Base-by-base conservation (phyloP, 2,329 filamentous ascomycete species). In the Coniochaeta sp. region DNA sequence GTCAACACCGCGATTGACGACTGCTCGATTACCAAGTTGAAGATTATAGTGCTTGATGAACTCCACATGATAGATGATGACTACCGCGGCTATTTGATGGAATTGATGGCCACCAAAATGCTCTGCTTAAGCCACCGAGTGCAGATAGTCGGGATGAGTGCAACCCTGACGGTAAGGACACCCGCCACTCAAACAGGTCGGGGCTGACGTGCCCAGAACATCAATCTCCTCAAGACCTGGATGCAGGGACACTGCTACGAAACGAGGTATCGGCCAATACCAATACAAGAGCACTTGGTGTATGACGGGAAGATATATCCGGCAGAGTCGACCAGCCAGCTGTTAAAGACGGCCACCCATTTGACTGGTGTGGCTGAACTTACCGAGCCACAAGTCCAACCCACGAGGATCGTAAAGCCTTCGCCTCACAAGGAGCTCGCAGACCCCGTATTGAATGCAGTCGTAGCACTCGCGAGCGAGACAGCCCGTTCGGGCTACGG, bases 21-120 rank as follows among this genome's bases (percentile, higher is more conserved):
- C 63, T 85, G 82, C 67, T 84, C 79, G 3, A 81, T 91, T 61
- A 75, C 79, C n/a, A 79, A 85, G 22, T 74, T 93, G 50, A 83
- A 82, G 55, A 77, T 86, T 12, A 83, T 91, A 19, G 87, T 92
- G 16, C 76, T 92, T 36, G 89, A 93, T 66, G 89, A 93, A 69
- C 75, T 92, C n/a, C 89, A 93, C 69, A 91, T 93, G 88, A 79
- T 92, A 52, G 87, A 91, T 65, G 89, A 92, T 69, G 87, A 88
- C 63, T 82, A 87, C 64, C 84, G 89, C 14, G 89, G 89, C 4
- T 92, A 92, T 69, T 77, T 92, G 1, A 76, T 92, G 59, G 89
- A 93, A 69, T 76, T 92, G 6, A 84, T 91, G 73, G 85, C 87
- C 5, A 89, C 88, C 3, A 92, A 92, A 68, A 68, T 92, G 32